A percentile compares a stretch with the other conserved stretches of the same genome.
Conservation (phyloP, 768 basidiomycete species). For the Crepidotus variabilis region DNA sequence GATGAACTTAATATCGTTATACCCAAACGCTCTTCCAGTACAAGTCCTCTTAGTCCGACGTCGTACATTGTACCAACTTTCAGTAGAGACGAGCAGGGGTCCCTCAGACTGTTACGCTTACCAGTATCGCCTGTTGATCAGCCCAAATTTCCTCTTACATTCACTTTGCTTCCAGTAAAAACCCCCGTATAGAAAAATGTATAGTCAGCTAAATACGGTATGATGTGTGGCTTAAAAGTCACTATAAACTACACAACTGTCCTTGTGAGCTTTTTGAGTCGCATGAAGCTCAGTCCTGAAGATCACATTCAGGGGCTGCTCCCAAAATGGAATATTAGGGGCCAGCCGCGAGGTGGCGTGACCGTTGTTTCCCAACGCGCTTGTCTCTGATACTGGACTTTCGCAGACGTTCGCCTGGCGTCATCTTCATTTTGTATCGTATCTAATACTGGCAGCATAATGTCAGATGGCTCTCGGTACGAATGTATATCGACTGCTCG, state of each 20-base stretch:
- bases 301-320: background rate
- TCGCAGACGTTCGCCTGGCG: background rate
- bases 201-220: too few species aligned
- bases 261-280: background rate
- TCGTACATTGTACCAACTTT: too few species aligned
- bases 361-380: constrained; percentile 5
- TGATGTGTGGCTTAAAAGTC: too few species aligned
- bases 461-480: constrained; percentile 33
- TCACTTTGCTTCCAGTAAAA: too few species aligned
- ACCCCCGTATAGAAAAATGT: too few species aligned
- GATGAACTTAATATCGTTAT: too few species aligned
- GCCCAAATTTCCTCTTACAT: too few species aligned
- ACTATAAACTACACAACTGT: background rate
- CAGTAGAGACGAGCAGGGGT: too few species aligned
- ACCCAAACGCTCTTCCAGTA: too few species aligned
- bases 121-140: too few species aligned
- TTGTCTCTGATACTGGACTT: constrained; percentile 1
- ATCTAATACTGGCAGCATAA: constrained; percentile 6
- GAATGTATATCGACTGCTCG: background rate
- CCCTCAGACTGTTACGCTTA: too few species aligned
- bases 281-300: background rate
- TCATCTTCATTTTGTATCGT: background rate
- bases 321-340: constrained; percentile 8
- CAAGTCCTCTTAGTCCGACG: too few species aligned
- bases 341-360: constrained; percentile 1